A percentile compares a stretch with the other conserved stretches of the same genome.
Evolutionary conservation across 768 basidiomycete species (phyloP).

Genomic region (Strobilomyces confusus): DNA sequence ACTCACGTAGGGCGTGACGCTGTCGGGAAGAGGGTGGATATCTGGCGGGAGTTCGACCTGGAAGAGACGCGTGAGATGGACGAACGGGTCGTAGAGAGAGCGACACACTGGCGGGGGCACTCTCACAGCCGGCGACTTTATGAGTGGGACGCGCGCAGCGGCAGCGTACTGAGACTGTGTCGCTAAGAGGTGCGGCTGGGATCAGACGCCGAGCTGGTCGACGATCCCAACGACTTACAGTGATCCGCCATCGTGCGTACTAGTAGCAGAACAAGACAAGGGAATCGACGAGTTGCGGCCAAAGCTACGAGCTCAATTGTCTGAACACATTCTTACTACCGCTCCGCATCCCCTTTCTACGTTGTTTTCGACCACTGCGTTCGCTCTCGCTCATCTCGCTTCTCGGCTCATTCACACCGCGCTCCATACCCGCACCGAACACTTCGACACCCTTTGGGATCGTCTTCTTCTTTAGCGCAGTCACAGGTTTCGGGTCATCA

Average conservation of each 20-base stretch:
- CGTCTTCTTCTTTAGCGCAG: slow-evolving; percentile 32
- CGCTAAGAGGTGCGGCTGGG: slow-evolving; percentile 1
- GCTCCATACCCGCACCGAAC: slow-evolving; percentile 90
- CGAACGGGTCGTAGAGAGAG: background rate
- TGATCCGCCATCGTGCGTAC: slow-evolving; percentile 16
- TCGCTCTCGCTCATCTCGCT: slow-evolving; percentile 59
- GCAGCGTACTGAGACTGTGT: slow-evolving; percentile 71
- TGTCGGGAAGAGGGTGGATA: slow-evolving; percentile 92
- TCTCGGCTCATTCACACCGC: slow-evolving; percentile 52
- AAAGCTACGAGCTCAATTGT: slow-evolving; percentile 16
- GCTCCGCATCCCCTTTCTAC: slow-evolving; percentile 77
- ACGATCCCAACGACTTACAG: slow-evolving; percentile 13
- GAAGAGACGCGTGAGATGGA: background rate
- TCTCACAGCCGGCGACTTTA: slow-evolving; percentile 88
- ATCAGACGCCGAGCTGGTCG: background rate
- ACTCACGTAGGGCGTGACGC: slow-evolving; percentile 82
- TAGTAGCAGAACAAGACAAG: background rate
- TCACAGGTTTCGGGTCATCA: slow-evolving; percentile 6
- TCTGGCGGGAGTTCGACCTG: slow-evolving; percentile 86
- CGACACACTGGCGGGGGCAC: slow-evolving; percentile 48
- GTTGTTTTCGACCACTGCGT: slow-evolving; percentile 71
- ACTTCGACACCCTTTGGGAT: slow-evolving; percentile 62
- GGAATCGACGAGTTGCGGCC: background rate
- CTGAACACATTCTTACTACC: slow-evolving; percentile 87
- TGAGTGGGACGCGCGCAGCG: slow-evolving; percentile 74